These are phyloP conservation scores for Telfairia occidentalis DNA, from an alignment of 331 rosid species.

Conservation along the genomic window DNA sequence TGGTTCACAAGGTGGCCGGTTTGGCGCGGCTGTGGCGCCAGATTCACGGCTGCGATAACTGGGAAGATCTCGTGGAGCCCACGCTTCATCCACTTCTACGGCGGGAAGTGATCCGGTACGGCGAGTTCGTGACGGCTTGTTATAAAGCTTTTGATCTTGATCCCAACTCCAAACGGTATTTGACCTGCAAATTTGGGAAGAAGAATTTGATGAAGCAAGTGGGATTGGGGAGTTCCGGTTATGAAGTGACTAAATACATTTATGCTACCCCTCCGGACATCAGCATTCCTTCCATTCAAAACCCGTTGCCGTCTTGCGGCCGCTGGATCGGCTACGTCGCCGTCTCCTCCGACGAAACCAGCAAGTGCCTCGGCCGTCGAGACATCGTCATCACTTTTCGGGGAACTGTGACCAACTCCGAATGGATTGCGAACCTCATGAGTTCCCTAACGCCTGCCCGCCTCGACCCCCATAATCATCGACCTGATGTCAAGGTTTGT, in stretches of 20 bases:
- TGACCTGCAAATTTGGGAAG: constrained; percentile 74
- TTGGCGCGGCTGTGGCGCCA: constrained; percentile 47
- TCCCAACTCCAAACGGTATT: constrained; percentile 56
- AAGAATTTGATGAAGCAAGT: constrained; percentile 44
- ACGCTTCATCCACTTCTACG: constrained; percentile 66
- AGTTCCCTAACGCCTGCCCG: constrained; percentile 63
- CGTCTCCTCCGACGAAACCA: constrained; percentile 35
- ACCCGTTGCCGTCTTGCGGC: constrained; percentile 23
- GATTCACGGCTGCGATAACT: constrained; percentile 65
- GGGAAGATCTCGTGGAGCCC: constrained; percentile 71
- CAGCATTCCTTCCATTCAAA: constrained; percentile 39
- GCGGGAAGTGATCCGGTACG: constrained; percentile 61
- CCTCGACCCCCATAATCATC: constrained; percentile 54
- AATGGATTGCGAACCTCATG: constrained; percentile 83
- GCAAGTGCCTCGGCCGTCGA: constrained; percentile 47
- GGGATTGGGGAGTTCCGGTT: constrained; percentile 53
- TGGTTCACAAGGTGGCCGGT: neutral
- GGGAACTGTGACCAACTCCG: constrained; percentile 65
- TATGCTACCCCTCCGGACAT: constrained; percentile 77
- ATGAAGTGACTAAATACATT: constrained; percentile 72
- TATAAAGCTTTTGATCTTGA: constrained; percentile 83
- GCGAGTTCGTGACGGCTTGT: constrained; percentile 57
- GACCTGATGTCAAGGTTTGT: constrained; percentile 38
- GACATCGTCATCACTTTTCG: constrained; percentile 62
- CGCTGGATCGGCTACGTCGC: constrained; percentile 93